Percentiles rank a stretch among this genome's conserved stretches.
These are phyloP conservation scores for Spergularia marina DNA, from an alignment of 148 eudicot genomes.

Conservation along the genomic window DNA sequence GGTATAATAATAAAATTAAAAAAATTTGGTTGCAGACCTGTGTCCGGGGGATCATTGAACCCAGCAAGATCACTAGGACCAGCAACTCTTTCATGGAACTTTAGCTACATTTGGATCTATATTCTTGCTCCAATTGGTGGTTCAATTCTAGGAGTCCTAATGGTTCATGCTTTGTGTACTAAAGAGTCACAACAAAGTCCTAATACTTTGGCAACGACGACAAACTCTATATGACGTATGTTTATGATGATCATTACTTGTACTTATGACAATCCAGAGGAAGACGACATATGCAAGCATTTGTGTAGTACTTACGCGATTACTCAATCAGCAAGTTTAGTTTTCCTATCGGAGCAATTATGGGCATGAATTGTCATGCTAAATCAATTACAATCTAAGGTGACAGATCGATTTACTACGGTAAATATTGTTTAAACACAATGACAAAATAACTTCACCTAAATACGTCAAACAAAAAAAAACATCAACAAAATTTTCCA, in stretches of 20 bases:
- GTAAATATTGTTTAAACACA: too few species aligned
- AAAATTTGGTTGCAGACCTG: constrained; percentile 40
- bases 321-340: too few species aligned
- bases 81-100: constrained; percentile 64
- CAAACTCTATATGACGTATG: constrained; percentile 10
- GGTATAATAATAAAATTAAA: too few species aligned
- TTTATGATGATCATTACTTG: neutral
- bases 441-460: too few species aligned
- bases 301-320: neutral
- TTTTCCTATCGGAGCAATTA: too few species aligned
- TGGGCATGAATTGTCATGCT: too few species aligned
- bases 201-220: neutral
- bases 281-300: neutral
- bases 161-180: constrained; percentile 50
- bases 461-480: too few species aligned
- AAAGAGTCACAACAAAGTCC: constrained; percentile 20
- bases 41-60: constrained; percentile 90
- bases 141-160: constrained; percentile 52
- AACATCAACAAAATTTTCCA: too few species aligned
- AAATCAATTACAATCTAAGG: too few species aligned
- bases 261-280: neutral
- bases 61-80: constrained; percentile 91
- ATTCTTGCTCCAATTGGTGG: constrained; percentile 62
- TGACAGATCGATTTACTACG: too few species aligned
- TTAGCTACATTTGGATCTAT: constrained; percentile 66